A percentile compares a stretch with the other conserved stretches of the same genome.
phyloP scores from a whole-genome alignment of 768 basidiomycete species.

The Gloeophyllum trabeum region DNA sequence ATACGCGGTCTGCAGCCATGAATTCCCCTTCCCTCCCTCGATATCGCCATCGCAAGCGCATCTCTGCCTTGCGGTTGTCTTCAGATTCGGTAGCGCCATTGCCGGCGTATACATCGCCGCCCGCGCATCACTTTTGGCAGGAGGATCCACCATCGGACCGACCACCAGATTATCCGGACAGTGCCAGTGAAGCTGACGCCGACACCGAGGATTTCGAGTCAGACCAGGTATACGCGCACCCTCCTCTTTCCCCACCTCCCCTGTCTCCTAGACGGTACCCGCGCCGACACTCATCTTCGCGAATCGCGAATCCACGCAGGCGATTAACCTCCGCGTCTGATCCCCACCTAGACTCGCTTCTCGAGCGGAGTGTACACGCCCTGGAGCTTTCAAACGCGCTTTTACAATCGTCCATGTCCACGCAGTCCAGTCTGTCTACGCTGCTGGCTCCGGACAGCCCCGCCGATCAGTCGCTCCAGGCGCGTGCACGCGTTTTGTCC shows the following conservation, averaged over 20 bases:
- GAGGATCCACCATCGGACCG: constrained; percentile 34
- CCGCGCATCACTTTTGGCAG: constrained; percentile 10
- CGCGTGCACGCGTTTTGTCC: constrained; percentile 39
- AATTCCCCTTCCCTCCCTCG: constrained; percentile 9
- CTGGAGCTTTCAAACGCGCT: constrained; percentile 79
- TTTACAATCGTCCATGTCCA: constrained; percentile 64
- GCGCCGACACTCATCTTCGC: constrained; percentile 19
- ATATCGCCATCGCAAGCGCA: constrained; percentile 38
- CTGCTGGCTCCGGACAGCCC: constrained; percentile 36
- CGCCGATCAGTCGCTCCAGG: constrained; percentile 33
- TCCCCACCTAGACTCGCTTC: constrained; percentile 62
- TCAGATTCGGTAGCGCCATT: constrained; percentile 56
- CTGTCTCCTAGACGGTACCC: constrained; percentile 22
- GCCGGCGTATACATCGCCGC: constrained; percentile 48
- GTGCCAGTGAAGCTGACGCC: constrained; percentile 67
- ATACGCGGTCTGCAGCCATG: constrained; percentile 5
- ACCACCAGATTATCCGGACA: constrained; percentile 70
- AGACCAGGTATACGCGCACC: constrained; percentile 13
- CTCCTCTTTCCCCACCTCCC: constrained; percentile 18
- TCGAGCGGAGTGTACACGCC: constrained; percentile 76
- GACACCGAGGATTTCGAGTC: constrained; percentile 39
- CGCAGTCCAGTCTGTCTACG: constrained; percentile 43
- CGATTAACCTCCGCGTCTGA: constrained; percentile 23
- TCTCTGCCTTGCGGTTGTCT: constrained; percentile 46
- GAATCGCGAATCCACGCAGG: constrained; percentile 8